Base-by-base conservation (phyloP, 306 rosid genomes). In the Clitoria ternatea region DNA sequence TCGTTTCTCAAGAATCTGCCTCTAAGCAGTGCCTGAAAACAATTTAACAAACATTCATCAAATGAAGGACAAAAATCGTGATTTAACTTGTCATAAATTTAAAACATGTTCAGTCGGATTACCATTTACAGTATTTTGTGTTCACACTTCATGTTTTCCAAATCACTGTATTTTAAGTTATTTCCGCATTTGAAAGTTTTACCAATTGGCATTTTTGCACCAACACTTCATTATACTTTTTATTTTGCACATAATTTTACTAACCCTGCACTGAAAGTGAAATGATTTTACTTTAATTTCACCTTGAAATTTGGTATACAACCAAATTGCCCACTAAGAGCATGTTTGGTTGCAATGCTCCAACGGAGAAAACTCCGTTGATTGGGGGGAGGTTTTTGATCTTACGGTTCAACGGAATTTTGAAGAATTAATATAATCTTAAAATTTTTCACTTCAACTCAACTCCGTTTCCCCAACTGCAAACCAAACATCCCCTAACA, bases 1-100 rank as follows among this genome's bases (percentile, higher is more conserved):
- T 79, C 87, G 76, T 91, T 86, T 79, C 97, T 83, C 81, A 95
- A 79, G 82, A 95, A 95, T 82, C 97, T 81, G 63, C 99, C 96
- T 87, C 93, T 85, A 69, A 95, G 99, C 72, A 95, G 79, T 56
- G 99, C 86, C 99, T 95, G 91, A 53, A 76, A 73, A 70, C 72
- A 39, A 77, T 59, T 59, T 55, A 59, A 60, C 23, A 36, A 12
- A 39, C 66, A 43, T 30, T 48, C 56, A 27, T 61, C 81, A 74
- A 59, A 47, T 63, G 27, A 26, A 66, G 79, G 29, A 11, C 32
- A 69, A 77, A 66, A 30, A 68, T 35, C 35, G 2, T 26, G 47
- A 32, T 42, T 59, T 52, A n/a, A 50, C 62, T 23, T 0, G 27
- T 35, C 14, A 48, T 69, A 62, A 6, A 29, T 36, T 70, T 55